Percentiles rank a stretch among this genome's conserved stretches.
These are phyloP conservation scores for Ustilago cynodontis DNA, from an alignment of 1,284 basidiomycete species.

Conservation along the genomic window DNA sequence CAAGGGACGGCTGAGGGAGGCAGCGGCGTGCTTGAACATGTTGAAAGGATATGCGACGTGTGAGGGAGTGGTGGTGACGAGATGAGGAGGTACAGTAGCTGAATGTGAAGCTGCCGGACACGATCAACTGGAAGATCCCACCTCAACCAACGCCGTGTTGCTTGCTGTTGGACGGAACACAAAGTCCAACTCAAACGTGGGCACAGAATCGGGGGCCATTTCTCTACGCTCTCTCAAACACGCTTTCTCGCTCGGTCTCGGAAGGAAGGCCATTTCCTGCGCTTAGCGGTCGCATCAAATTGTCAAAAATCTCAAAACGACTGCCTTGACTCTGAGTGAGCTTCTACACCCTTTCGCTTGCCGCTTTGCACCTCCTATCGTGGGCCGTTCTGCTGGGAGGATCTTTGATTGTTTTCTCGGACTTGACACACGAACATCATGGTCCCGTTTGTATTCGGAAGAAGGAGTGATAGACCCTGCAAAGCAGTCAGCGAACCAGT, in stretches of 20 bases:
- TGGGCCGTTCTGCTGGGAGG: no score
- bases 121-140: not conserved
- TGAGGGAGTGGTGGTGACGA: slow-evolving; percentile 17
- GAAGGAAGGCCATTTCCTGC: no score
- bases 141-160: not conserved
- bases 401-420: no score
- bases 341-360: no score
- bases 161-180: slow-evolving; percentile 8
- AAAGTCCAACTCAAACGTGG: not conserved
- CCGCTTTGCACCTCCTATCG: no score
- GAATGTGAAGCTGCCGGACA: not conserved
- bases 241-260: not conserved
- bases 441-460: no score
- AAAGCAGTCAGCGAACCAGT: slow-evolving; percentile 1
- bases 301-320: not conserved
- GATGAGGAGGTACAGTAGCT: not conserved
- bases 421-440: no score
- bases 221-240: not conserved
- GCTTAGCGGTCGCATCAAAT: no score
- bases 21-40: slow-evolving; percentile 51
- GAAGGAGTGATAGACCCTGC: not conserved
- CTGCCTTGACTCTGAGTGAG: no score
- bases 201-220: slow-evolving; percentile 1
- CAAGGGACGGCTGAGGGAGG: slow-evolving; percentile 35
- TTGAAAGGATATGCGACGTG: slow-evolving; percentile 6